A percentile compares a stretch with the other conserved stretches of the same genome.
phyloP scores from a whole-genome alignment of 139 green algal species.

The Trebouxia sp. region DNA sequence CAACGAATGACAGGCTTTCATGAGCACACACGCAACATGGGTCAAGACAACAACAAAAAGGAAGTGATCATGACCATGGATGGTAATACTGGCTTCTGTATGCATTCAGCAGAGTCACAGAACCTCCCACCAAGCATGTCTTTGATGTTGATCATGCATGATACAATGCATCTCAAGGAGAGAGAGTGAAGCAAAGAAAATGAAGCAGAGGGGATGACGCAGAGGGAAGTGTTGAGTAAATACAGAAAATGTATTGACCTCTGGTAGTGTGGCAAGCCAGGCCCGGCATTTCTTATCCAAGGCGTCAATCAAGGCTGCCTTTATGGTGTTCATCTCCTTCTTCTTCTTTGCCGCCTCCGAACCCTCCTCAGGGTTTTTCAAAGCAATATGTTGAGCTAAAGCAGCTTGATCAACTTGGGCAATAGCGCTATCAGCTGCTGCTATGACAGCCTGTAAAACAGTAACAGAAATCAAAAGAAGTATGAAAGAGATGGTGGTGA shows the following conservation, averaged over 20 bases:
- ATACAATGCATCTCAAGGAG: no score
- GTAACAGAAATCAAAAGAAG: not conserved
- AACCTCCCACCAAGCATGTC: no score
- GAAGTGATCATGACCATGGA: no score
- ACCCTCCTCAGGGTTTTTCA: slow-evolving; percentile 63
- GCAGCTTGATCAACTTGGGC: not conserved
- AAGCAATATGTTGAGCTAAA: slow-evolving; percentile 56
- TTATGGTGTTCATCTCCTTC: slow-evolving; percentile 59
- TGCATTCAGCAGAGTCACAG: no score
- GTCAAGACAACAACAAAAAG: no score
- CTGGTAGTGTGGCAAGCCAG: slow-evolving; percentile 47
- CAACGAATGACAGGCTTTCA: no score
- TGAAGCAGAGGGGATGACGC: no score
- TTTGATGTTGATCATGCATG: no score
- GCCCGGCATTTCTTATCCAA: slow-evolving; percentile 54
- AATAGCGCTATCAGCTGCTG: slow-evolving; percentile 58
- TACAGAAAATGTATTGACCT: not conserved
- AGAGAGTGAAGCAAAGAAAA: no score
- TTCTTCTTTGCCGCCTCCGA: slow-evolving; percentile 41
- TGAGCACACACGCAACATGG: no score
- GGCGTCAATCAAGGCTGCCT: slow-evolving; percentile 69
- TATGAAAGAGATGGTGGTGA: not conserved
- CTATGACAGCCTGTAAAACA: slow-evolving; percentile 55
- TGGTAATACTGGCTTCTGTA: no score
- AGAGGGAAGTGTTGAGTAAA: no score